Evolutionary conservation across 306 rosid species (phyloP).

Genomic region (Hippophae gyantsensis): DNA sequence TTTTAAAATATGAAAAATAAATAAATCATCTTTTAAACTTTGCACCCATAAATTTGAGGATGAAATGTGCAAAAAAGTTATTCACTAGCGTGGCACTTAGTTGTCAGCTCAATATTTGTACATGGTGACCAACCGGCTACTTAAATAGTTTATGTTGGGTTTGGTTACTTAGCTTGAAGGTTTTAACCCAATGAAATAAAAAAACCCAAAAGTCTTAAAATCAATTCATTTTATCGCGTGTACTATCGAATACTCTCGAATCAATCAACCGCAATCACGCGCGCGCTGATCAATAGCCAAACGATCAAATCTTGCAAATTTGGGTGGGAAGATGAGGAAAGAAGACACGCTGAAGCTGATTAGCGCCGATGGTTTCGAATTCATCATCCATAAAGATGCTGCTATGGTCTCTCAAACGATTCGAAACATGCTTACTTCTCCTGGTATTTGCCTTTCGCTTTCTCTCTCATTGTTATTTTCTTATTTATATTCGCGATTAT

Average conservation of each 20-base stretch:
- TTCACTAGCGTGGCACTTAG: too few relatives aligned
- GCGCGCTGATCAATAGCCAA: not conserved
- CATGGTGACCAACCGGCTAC: too few relatives aligned
- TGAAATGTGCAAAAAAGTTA: too few relatives aligned
- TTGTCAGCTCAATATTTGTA: too few relatives aligned
- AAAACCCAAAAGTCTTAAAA: too few relatives aligned
- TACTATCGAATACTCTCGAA: not conserved
- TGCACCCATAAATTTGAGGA: too few relatives aligned
- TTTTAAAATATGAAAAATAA: too few relatives aligned
- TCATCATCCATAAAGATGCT: conserved; percentile 82
- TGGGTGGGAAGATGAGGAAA: conserved; percentile 45
- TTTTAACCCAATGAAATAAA: too few relatives aligned
- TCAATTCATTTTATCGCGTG: too few relatives aligned
- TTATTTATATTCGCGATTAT: not conserved
- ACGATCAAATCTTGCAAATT: not conserved
- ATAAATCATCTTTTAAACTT: too few relatives aligned
- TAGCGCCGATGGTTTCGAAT: conserved; percentile 90
- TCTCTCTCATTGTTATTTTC: not conserved
- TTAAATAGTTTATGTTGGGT: too few relatives aligned
- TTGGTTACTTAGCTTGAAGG: too few relatives aligned
- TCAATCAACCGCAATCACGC: not conserved
- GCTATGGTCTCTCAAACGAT: conserved; percentile 99
- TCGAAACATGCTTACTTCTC: conserved; percentile 94
- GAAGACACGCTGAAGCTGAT: conserved; percentile 75
- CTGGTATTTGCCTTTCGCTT: conserved; percentile 34